Percentiles rank a stretch among this genome's conserved stretches.
phyloP scores from a whole-genome alignment of 2,329 filamentous ascomycete genomes.

The Trichoderma arundinaceum region DNA sequence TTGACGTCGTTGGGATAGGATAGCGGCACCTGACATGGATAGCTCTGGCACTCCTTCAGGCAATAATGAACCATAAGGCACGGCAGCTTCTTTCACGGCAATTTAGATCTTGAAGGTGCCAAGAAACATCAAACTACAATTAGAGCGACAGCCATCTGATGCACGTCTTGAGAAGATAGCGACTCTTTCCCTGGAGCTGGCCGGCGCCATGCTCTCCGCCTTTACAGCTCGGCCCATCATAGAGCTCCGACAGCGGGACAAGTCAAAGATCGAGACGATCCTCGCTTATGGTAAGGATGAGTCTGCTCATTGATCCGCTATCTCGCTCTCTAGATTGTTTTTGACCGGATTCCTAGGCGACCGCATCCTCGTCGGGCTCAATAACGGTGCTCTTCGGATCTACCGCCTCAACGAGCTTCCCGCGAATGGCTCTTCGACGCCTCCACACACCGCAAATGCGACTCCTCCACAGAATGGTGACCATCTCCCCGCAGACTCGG shows the following conservation, averaged over 20 bases:
- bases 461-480: constrained; percentile 42
- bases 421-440: constrained; percentile 43
- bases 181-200: constrained; percentile 48
- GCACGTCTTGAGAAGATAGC: constrained; percentile 41
- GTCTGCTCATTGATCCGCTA: neutral
- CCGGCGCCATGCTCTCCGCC: constrained; percentile 84
- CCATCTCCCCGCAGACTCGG: constrained; percentile 40
- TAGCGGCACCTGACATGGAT: constrained; percentile 29
- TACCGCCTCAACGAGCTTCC: constrained; percentile 82
- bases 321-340: neutral
- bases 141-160: constrained; percentile 38
- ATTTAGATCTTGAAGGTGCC: neutral
- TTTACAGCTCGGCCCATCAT: constrained; percentile 96
- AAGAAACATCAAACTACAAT: constrained; percentile 5
- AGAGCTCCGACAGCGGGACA: constrained; percentile 94
- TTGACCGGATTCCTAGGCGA: constrained; percentile 64
- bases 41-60: constrained; percentile 24
- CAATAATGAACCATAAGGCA: constrained; percentile 10
- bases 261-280: constrained; percentile 95
- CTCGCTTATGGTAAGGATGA: constrained; percentile 75
- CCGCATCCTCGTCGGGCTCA: constrained; percentile 87
- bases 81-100: constrained; percentile 9
- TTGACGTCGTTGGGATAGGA: constrained; percentile 41
- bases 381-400: constrained; percentile 84
- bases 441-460: constrained; percentile 40